Base-by-base conservation (phyloP, 2,329 filamentous ascomycete genomes). In the Scedosporium aurantiacum region DNA sequence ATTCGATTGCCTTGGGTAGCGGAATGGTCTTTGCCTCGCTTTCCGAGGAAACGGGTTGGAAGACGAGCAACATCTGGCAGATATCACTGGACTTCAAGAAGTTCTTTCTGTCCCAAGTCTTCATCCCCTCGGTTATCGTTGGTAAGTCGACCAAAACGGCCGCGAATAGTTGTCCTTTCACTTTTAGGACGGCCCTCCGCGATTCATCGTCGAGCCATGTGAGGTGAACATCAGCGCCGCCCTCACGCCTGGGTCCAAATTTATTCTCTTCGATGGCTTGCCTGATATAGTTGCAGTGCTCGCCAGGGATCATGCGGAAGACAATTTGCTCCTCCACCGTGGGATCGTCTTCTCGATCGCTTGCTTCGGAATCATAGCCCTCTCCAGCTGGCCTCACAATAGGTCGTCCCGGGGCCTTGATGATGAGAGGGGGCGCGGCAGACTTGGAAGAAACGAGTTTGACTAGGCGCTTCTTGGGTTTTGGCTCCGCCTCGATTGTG, bases 361-460 rank as follows among this genome's bases (percentile, higher is more conserved):
- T 94, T 12, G 92, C 91, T 73, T 97, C 94, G 2, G 92, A 97
- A 71, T 99, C 94, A 74, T 97, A 99, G 6, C 93, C 94, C 61
- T 96, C 91, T 59, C 94, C 94, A 1, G 84, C 82, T 4, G 86
- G 85, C 65, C 90, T 83, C 37, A 82, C 78, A 5, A 89, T 87
- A 1, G 83, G 79, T 64, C 85, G 82, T n/a, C 87, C 87, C 67
- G 86, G 84, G 57, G 84, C 78, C 68, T 85, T 87, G 62, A 90
- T 70, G 55, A 76, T 73, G 21, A 77, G 63, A 57, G 76, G 72
- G 62, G 63, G 70, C 61, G 66, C 70, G 57, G 67, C 50, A 14
- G 18, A 18, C 23, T 54, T 54, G 50, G 21, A 27, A 14, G n/a
- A n/a, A 7, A 60, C 45, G 12, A 54, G 45, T 10, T 23, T 54